These are phyloP conservation scores for Leishmania mexicana DNA, from an alignment of 208 protist species.

Conservation along the genomic window DNA sequence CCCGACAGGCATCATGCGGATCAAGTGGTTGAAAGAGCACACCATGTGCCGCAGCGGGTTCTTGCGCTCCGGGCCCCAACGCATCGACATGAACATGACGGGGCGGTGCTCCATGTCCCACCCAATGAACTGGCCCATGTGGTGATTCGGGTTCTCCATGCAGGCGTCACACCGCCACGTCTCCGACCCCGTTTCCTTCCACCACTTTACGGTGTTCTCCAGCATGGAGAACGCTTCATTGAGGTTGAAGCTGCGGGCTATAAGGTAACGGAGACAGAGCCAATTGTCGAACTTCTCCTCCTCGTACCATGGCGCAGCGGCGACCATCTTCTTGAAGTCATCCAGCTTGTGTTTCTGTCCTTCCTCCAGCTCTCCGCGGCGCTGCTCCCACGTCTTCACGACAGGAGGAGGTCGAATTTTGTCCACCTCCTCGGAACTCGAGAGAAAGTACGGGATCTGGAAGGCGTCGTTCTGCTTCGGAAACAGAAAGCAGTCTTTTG, in stretches of 20 bases:
- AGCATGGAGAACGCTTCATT: slow-evolving; percentile 74
- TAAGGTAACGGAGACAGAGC: slow-evolving; percentile 71
- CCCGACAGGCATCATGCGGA: slow-evolving; percentile 76
- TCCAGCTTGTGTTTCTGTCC: slow-evolving; percentile 41
- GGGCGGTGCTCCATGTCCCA: slow-evolving; percentile 79
- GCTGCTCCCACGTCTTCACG: slow-evolving; percentile 80
- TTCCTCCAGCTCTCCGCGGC: slow-evolving; percentile 50
- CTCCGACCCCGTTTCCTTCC: slow-evolving; percentile 55
- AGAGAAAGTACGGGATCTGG: slow-evolving; percentile 80
- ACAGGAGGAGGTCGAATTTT: slow-evolving; percentile 72
- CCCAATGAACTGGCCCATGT: slow-evolving; percentile 83
- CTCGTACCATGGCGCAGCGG: slow-evolving; percentile 60
- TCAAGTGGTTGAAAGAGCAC: slow-evolving; percentile 68
- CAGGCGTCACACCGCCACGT: slow-evolving; percentile 63
- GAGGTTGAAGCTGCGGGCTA: slow-evolving; percentile 66
- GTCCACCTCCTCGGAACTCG: slow-evolving; percentile 49
- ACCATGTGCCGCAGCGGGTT: slow-evolving; percentile 77
- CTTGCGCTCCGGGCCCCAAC: slow-evolving; percentile 77
- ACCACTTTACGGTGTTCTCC: slow-evolving; percentile 72
- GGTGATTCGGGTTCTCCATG: slow-evolving; percentile 62
- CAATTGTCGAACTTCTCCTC: slow-evolving; percentile 60
- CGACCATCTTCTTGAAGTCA: slow-evolving; percentile 46
- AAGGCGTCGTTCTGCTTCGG: slow-evolving; percentile 75
- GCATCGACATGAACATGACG: slow-evolving; percentile 87
- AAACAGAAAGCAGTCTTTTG: slow-evolving; percentile 71